Conservation (phyloP, 108 stramenopile genomes). For the Stephanodiscus minutulus region DNA sequence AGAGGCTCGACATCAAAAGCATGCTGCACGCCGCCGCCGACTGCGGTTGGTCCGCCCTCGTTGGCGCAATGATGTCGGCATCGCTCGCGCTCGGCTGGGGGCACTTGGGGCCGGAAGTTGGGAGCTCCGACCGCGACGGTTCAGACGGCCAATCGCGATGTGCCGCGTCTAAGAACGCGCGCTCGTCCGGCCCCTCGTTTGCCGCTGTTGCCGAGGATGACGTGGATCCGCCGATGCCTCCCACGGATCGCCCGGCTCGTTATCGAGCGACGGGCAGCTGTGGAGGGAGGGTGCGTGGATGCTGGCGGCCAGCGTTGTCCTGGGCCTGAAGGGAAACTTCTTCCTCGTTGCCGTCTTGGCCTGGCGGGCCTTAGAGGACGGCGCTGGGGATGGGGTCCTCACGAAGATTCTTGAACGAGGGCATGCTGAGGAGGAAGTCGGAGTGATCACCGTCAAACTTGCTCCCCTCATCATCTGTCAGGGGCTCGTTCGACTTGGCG, state of each 20-base stretch:
- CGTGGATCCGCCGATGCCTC: background rate
- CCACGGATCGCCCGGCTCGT: background rate
- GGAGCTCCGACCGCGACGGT: background rate
- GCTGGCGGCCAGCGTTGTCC: no score
- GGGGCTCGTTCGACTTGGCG: conserved; percentile 30
- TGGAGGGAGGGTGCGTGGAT: no score
- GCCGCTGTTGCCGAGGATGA: background rate
- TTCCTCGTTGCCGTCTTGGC: background rate
- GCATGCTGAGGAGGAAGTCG: conserved; percentile 27
- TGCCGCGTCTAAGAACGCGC: background rate
- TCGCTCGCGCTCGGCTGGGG: background rate
- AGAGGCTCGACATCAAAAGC: conserved; percentile 30
- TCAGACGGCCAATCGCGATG: background rate
- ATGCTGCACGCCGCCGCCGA: conserved; percentile 11
- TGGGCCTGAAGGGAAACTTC: background rate
- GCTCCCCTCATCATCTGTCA: conserved; percentile 40
- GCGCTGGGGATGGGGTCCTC: background rate
- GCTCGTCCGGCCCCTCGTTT: background rate
- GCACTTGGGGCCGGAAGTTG: background rate
- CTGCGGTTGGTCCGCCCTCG: background rate
- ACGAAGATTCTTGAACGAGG: background rate
- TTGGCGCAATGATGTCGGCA: background rate
- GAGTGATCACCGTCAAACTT: conserved; percentile 19
- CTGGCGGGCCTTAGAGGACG: background rate
- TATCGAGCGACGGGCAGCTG: no score